Percentiles rank a stretch among this genome's conserved stretches.
These are phyloP conservation scores for Chrysoporthe austroafricana DNA, from an alignment of 2,329 filamentous ascomycete genomes.

Conservation along the genomic window DNA sequence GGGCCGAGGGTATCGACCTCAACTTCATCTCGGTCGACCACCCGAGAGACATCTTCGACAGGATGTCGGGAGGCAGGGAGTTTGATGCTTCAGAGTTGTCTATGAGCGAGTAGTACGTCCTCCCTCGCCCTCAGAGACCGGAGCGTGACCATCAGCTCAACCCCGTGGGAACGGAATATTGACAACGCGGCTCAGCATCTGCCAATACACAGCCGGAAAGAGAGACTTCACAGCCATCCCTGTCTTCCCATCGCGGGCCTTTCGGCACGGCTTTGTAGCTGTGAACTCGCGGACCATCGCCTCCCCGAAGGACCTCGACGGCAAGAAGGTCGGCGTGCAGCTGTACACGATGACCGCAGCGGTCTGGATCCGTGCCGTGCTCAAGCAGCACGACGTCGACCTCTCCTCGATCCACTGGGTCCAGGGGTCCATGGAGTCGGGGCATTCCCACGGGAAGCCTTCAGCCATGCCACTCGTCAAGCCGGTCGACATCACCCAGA, in stretches of 20 bases:
- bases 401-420: constrained; percentile 39
- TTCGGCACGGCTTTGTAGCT: constrained; percentile 40
- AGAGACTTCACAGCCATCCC: constrained; percentile 37
- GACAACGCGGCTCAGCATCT: constrained; percentile 28
- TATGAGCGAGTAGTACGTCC: constrained; percentile 33
- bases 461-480: constrained; percentile 32
- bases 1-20: constrained; percentile 36
- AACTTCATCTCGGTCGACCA: constrained; percentile 38
- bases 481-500: constrained; percentile 34
- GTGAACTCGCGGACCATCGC: constrained; percentile 38
- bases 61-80: constrained; percentile 36
- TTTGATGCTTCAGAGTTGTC: constrained; percentile 39
- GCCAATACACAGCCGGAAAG: constrained; percentile 33
- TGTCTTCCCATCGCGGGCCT: constrained; percentile 38
- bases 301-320: constrained; percentile 38
- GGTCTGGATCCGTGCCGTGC: constrained; percentile 40
- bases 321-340: constrained; percentile 41
- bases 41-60: constrained; percentile 40
- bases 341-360: constrained; percentile 45
- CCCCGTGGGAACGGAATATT: too few relatives aligned
- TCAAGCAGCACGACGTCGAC: constrained; percentile 40
- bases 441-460: constrained; percentile 37
- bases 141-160: too few relatives aligned
- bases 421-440: constrained; percentile 38
- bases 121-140: too few relatives aligned